A percentile compares a stretch with the other conserved stretches of the same genome.
Evolutionary conservation across 2,329 filamentous ascomycete species (phyloP).

Genomic region (Rhynchosporium agropyri): DNA sequence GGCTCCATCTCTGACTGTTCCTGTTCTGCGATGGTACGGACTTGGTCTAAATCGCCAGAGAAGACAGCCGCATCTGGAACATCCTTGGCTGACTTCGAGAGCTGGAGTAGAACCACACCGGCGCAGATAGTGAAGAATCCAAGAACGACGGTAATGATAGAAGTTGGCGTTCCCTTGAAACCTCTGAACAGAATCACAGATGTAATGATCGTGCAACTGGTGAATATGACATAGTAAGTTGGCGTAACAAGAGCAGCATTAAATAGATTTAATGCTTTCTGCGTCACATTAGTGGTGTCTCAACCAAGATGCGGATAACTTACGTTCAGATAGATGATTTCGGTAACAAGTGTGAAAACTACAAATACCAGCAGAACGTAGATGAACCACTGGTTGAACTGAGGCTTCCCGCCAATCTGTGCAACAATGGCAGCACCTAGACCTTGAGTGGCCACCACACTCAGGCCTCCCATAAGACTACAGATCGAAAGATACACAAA

Average conservation of each 20-base stretch:
- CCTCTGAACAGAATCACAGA: constrained; percentile 91
- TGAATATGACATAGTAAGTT: constrained; percentile 99
- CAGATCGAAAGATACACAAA: constrained; percentile 96
- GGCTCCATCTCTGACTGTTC: constrained; percentile 96
- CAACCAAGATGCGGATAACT: constrained; percentile 46
- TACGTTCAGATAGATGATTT: constrained; percentile 95
- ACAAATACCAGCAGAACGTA: constrained; percentile 93
- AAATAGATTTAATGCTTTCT: constrained; percentile 98
- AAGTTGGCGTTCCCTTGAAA: constrained; percentile 81
- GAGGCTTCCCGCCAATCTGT: constrained; percentile 75
- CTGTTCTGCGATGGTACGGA: constrained; percentile 91
- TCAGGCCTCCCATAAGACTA: constrained; percentile 90
- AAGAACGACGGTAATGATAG: constrained; percentile 87
- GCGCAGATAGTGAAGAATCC: constrained; percentile 94
- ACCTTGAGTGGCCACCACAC: constrained; percentile 93
- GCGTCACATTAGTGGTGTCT: constrained; percentile 30
- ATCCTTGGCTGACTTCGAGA: constrained; percentile 98
- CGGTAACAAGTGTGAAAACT: constrained; percentile 81
- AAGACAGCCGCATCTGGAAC: constrained; percentile 93
- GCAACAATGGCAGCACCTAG: constrained; percentile 89
- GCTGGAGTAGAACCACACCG: constrained; percentile 86
- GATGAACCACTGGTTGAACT: constrained; percentile 98
- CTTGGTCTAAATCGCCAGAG: constrained; percentile 89
- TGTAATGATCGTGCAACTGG: constrained; percentile 90
- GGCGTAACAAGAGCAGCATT: constrained; percentile 96